Base-by-base conservation (phyloP, 148 eudicot species). In the Dianthus caryophyllus region DNA sequence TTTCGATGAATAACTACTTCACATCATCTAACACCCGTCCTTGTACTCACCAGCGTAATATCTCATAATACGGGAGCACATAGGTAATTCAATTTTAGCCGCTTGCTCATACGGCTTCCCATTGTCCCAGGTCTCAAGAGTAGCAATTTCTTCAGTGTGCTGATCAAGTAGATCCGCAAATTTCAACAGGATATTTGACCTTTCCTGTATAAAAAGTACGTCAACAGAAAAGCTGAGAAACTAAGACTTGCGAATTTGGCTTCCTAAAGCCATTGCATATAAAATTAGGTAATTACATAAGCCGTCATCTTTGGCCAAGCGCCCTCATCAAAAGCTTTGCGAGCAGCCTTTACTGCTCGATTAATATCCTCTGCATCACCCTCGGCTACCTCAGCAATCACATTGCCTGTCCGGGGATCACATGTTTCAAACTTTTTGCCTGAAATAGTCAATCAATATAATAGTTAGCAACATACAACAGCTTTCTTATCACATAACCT, bases 241-340 rank as follows among this genome's bases (percentile, higher is more conserved):
- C 6, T 22, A 44, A 17, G 22, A 18, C 15, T 17, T n/a, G 2
- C 18, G 17, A 21, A 13, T 7, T 41, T 41, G 10, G 44, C 44
- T 41, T 41, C 38, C 10, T 1, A 41, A 41, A 9, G 44, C 1
- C 6, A 9, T 4, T 41, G 44, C 44, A 41, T 9, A 41, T 4
- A 27, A 25, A 73, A 53, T 12, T 15, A 17, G 66, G 0, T n/a
- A 60, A 7, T 77, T 85, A 87, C 97, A 82, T 87, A 85, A 76
- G 93, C 96, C 30, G 88, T 77, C 94, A 90, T 80, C 76, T 61
- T 87, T 2, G 94, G 97, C 97, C 93, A 90, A 14, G 93, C 90
- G 44, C 97, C 97, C 64, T 85, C 82, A 69, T 87, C 93, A 29
- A 90, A 90, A 5, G 94, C 97, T 73, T 82, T 82, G 18, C 97